A percentile compares a stretch with the other conserved stretches of the same genome.
Evolutionary conservation across 1,284 basidiomycete genomes (phyloP).

Genomic region (Leccinum proximum): DNA sequence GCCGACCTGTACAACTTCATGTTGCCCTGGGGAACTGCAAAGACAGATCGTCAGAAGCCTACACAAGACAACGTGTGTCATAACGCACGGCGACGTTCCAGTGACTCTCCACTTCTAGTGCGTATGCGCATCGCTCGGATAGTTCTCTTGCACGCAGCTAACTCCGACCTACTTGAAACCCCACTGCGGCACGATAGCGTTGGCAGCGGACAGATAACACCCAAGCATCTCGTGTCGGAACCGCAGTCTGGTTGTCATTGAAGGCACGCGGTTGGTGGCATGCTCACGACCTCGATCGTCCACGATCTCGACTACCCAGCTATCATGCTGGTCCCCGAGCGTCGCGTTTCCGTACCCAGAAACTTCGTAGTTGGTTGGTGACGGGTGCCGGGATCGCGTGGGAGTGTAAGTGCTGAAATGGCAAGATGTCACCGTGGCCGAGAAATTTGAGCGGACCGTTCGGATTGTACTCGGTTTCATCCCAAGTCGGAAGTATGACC

Average conservation of each 20-base stretch:
- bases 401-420: constrained; percentile 91
- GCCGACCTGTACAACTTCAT: constrained; percentile 86
- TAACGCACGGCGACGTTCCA: constrained; percentile 86
- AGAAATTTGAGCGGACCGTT: constrained; percentile 72
- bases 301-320: constrained; percentile 94
- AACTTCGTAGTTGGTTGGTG: constrained; percentile 91
- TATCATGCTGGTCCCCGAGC: constrained; percentile 85
- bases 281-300: constrained; percentile 78
- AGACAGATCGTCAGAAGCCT: constrained; percentile 1
- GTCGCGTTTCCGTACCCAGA: constrained; percentile 91
- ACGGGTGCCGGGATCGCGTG: constrained; percentile 88
- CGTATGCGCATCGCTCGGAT: constrained; percentile 82
- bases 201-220: constrained; percentile 91
- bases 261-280: constrained; percentile 72
- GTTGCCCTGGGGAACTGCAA: constrained; percentile 78
- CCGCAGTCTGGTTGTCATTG: constrained; percentile 87
- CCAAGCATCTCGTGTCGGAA: constrained; percentile 78
- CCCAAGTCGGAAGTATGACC: constrained; percentile 81
- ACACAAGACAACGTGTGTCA: not conserved
- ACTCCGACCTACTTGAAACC: constrained; percentile 99
- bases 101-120: constrained; percentile 99
- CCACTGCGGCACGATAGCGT: constrained; percentile 93
- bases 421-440: constrained; percentile 75
- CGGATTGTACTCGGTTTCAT: constrained; percentile 62
- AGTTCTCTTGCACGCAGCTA: constrained; percentile 88